These are phyloP conservation scores for Alternaria metachromatica DNA, from an alignment of 2,329 filamentous ascomycete species.

Conservation along the genomic window DNA sequence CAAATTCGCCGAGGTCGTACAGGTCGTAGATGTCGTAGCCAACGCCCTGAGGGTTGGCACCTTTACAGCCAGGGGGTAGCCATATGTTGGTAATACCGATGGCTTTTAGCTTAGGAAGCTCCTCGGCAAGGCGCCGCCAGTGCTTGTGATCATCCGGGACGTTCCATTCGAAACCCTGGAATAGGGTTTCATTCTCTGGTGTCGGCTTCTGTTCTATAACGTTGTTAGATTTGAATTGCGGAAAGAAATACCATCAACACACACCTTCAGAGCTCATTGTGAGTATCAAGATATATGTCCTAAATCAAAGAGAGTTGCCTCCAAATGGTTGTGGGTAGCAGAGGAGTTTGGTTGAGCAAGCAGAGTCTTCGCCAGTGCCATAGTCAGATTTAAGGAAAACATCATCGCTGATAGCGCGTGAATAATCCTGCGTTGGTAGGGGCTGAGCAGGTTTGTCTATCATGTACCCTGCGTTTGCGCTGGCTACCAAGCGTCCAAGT, in stretches of 20 bases:
- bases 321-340: not conserved
- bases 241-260: not conserved
- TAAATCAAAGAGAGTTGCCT: not conserved
- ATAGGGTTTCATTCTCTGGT: conserved; percentile 56
- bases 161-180: conserved; percentile 79
- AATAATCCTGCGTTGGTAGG: conserved; percentile 3
- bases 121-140: conserved; percentile 64
- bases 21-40: conserved; percentile 71
- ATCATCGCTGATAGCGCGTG: conserved; percentile 7
- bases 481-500: conserved; percentile 6
- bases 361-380: not conserved
- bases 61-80: conserved; percentile 76
- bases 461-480: conserved; percentile 14
- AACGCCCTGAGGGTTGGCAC: conserved; percentile 65
- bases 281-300: not conserved
- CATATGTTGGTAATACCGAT: conserved; percentile 64
- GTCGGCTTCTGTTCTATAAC: conserved; percentile 38
- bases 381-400: conserved; percentile 12
- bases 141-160: conserved; percentile 65
- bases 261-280: conserved; percentile 40
- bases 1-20: conserved; percentile 74
- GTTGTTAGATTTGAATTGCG: not conserved
- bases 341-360: not conserved
- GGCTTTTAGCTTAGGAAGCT: conserved; percentile 61
- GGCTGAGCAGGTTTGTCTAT: conserved; percentile 28